A percentile compares a stretch with the other conserved stretches of the same genome.
Evolutionary conservation across 805 yeast species (phyloP).

Genomic region (Candida parachauliodes): DNA sequence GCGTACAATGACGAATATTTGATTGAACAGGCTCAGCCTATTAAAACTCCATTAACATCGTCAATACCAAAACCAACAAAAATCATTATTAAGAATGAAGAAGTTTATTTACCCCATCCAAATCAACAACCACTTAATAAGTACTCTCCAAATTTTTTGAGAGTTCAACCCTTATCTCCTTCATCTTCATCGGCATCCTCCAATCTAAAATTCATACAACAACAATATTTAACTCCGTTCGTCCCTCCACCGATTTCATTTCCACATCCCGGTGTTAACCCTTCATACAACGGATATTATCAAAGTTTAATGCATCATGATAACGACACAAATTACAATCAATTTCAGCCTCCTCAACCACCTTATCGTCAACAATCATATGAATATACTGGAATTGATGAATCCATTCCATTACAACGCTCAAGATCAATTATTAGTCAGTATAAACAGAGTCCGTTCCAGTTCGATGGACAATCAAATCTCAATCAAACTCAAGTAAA

Average conservation of each 20-base stretch:
- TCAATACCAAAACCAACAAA: slow-evolving; percentile 12
- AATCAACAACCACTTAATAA: slow-evolving; percentile 21
- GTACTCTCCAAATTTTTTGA: slow-evolving; percentile 10
- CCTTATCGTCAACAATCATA: slow-evolving; percentile 1
- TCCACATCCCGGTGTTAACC: background rate
- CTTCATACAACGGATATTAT: background rate
- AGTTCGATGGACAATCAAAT: background rate
- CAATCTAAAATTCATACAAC: too few relatives aligned
- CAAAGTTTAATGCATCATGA: background rate
- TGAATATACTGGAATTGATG: too few relatives aligned
- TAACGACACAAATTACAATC: background rate
- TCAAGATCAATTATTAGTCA: too few relatives aligned
- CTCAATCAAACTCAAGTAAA: background rate
- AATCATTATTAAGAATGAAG: slow-evolving; percentile 12
- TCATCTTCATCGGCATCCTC: slow-evolving; percentile 3
- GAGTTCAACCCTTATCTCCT: slow-evolving; percentile 1
- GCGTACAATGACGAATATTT: slow-evolving; percentile 45
- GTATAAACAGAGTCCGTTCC: background rate
- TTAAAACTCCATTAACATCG: slow-evolving; percentile 29
- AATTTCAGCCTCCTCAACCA: slow-evolving; percentile 2
- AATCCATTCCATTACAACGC: too few relatives aligned
- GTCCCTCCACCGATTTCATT: slow-evolving; percentile 1
- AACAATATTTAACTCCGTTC: slow-evolving; percentile 2
- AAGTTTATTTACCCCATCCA: slow-evolving; percentile 19
- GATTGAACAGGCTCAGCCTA: slow-evolving; percentile 49